Conservation (phyloP, 1,139 yeast genomes). For the Pichia sp. region DNA sequence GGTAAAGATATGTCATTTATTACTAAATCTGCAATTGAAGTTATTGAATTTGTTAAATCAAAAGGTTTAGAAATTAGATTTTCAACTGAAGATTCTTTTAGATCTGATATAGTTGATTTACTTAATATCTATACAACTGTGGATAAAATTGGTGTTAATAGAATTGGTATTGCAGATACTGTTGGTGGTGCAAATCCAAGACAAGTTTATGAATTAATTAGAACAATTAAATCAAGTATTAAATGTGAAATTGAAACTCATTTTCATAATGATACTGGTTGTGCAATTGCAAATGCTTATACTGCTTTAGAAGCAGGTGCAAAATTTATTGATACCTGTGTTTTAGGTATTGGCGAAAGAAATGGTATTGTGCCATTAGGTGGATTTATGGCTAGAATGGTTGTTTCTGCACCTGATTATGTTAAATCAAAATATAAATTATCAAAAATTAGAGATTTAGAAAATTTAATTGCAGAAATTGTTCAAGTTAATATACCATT, state of each 20-base stretch:
- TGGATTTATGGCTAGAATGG: conserved; percentile 59
- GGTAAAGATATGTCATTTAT: conserved; percentile 53
- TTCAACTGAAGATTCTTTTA: conserved; percentile 52
- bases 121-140: conserved; percentile 52
- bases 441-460: conserved; percentile 49
- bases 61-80: conserved; percentile 54
- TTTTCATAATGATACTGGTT: conserved; percentile 57
- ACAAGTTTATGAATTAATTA: conserved; percentile 53
- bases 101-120: conserved; percentile 52
- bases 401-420: conserved; percentile 53
- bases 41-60: conserved; percentile 51
- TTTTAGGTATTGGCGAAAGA: conserved; percentile 56
- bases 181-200: conserved; percentile 59
- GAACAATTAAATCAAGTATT: conserved; percentile 52
- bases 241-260: conserved; percentile 54
- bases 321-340: conserved; percentile 49
- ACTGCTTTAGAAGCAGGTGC: conserved; percentile 61
- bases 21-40: conserved; percentile 48
- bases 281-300: conserved; percentile 57
- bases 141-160: conserved; percentile 52
- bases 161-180: conserved; percentile 58
- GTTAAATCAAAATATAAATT: conserved; percentile 51
- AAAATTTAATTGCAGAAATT: conserved; percentile 51
- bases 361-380: conserved; percentile 57
- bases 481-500: conserved; percentile 54